phyloP scores from a whole-genome alignment of 2,329 filamentous ascomycete species.

The Chaetomiaceae sp. region DNA sequence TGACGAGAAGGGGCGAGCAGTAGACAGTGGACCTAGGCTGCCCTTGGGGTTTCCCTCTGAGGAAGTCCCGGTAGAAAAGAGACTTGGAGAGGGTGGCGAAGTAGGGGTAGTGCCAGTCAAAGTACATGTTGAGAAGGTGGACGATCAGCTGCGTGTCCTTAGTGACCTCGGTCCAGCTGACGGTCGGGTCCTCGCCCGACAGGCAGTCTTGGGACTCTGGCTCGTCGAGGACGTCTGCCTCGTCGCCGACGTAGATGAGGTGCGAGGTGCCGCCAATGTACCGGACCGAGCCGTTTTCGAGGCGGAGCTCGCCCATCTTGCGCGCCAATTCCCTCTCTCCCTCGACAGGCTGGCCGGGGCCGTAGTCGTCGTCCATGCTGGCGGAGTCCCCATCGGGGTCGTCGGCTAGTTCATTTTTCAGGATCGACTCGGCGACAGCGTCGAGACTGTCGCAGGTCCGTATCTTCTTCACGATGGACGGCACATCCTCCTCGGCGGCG shows the following conservation, averaged over 20 bases:
- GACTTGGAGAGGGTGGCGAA: constrained; percentile 86
- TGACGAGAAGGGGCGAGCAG: constrained; percentile 85
- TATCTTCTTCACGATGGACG: constrained; percentile 76
- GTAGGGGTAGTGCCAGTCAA: constrained; percentile 95
- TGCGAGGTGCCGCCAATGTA: constrained; percentile 95
- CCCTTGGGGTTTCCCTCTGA: constrained; percentile 59
- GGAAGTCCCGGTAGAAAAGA: constrained; percentile 82
- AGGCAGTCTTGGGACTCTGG: constrained; percentile 43
- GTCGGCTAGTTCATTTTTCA: constrained; percentile 38
- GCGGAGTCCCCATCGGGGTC: constrained; percentile 40
- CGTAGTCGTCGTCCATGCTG: constrained; percentile 33
- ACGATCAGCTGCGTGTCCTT: constrained; percentile 71
- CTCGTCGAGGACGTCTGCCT: constrained; percentile 36
- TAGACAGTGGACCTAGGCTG: constrained; percentile 58
- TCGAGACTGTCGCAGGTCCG: constrained; percentile 73
- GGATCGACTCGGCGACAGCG: constrained; percentile 48
- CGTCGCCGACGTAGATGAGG: constrained; percentile 70
- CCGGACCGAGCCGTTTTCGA: constrained; percentile 82
- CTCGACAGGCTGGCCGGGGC: constrained; percentile 40
- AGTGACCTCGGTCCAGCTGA: constrained; percentile 85
- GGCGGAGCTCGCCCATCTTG: constrained; percentile 85
- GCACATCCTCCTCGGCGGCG: constrained; percentile 80
- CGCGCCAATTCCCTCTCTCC: constrained; percentile 78
- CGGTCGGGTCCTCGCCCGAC: constrained; percentile 62
- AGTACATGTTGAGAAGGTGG: constrained; percentile 95